Conservation (phyloP, 148 eudicot species). For the Arctostaphylos glauca region DNA sequence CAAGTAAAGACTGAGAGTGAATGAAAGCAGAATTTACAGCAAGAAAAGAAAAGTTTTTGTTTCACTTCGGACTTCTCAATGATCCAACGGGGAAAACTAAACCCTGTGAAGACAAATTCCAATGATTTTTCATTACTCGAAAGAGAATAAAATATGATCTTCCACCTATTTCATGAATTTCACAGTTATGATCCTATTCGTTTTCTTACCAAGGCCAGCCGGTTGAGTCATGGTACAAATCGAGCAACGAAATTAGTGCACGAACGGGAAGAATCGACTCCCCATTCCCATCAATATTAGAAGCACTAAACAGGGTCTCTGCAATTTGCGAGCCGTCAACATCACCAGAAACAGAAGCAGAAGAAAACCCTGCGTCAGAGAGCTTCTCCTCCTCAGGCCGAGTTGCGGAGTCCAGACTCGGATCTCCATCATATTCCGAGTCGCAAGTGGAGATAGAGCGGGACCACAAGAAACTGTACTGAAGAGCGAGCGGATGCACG, state of each 20-base stretch:
- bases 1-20: not conserved
- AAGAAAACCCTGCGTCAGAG: conserved; percentile 24
- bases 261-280: conserved; percentile 51
- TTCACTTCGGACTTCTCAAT: not conserved
- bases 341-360: conserved; percentile 26
- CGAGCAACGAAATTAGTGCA: conserved; percentile 48
- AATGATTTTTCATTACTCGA: not conserved
- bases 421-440: not conserved
- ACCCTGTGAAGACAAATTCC: not conserved
- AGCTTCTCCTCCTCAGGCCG: conserved; percentile 34
- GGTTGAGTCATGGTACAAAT: conserved; percentile 48
- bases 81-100: not conserved
- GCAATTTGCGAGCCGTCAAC: conserved; percentile 27
- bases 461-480: conserved; percentile 8
- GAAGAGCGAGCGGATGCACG: not conserved
- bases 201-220: conserved; percentile 69
- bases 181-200: not conserved
- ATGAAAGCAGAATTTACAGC: not conserved
- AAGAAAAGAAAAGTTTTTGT: not conserved
- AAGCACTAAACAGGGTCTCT: not conserved
- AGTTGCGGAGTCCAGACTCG: conserved; percentile 20
- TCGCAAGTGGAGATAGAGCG: conserved; percentile 38
- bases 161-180: too few relatives aligned
- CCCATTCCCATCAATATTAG: conserved; percentile 28
- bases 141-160: not conserved